Evolutionary conservation across 1,284 basidiomycete species (phyloP), one percentile per base, ranked within the genome.

Genomic region (Sanghuangporus baumii): DNA sequence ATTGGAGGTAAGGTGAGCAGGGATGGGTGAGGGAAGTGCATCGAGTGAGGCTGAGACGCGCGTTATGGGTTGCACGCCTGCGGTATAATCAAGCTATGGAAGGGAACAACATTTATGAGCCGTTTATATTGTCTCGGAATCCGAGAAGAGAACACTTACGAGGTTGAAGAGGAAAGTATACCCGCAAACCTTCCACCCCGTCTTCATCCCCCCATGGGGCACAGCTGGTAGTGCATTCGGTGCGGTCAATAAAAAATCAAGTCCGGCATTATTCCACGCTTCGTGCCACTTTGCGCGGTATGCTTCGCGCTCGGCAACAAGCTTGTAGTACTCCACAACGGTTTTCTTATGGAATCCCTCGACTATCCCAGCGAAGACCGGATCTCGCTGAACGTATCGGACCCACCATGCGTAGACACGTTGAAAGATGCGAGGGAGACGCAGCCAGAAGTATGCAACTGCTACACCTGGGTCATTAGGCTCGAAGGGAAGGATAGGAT

Each of bases 191-290:
- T 74, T 76, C 68, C 79, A 75, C 20, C 78, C 76, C 26, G 74
- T 71, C 55, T 74, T 74, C 66, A 78, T 79, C 4, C 76, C 74
- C 0, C 73, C 70, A 61, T 81, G 76, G n/a, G 78, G 76, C 12
- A 84, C 73, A 0, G 85, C 85, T 0, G 85, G 85, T 12, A 81
- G 73, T 26, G 82, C 80, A 67, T 85, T 83, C 5, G 83, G 81
- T 11, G 83, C 84, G 3, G 81, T 83, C 56, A 89, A 72, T 31
- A 89, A 71, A 63, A 84, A 83, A 72, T 89, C 86, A 36, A 87
- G 73, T 5, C 75, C 75, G 20, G 79, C 67, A 47, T 78, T 75
- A 55, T 82, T 76, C 85, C 85, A 87, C 41, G 81, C 78, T 61
- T 78, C 74, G 65, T 77, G 75, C 78, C 81, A 83, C 40, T 70